Conservation (phyloP, 2,329 filamentous ascomycete species). For the Coniochaeta sp. region DNA sequence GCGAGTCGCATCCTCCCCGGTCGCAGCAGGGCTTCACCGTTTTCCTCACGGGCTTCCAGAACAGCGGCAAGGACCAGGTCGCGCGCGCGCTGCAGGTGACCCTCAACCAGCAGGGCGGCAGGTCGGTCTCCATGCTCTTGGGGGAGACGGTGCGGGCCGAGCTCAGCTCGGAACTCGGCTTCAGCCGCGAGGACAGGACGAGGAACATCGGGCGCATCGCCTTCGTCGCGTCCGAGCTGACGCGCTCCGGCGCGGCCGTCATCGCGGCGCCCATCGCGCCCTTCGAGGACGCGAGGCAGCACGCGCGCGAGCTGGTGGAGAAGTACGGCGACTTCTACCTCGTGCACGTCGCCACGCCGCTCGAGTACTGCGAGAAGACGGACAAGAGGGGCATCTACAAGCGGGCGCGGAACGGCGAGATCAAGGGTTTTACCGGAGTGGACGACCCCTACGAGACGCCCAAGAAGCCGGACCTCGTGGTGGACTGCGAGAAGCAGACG, state of each 20-base stretch:
- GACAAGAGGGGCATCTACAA: slow-evolving; percentile 89
- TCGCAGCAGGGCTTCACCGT: slow-evolving; percentile 93
- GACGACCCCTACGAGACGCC: slow-evolving; percentile 94
- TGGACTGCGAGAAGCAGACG: slow-evolving; percentile 78
- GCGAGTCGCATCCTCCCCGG: slow-evolving; percentile 91
- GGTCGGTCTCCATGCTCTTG: slow-evolving; percentile 86
- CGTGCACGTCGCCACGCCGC: slow-evolving; percentile 85
- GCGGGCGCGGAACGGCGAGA: slow-evolving; percentile 77
- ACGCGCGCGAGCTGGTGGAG: slow-evolving; percentile 78
- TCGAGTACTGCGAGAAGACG: slow-evolving; percentile 91
- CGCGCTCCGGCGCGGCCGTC: slow-evolving; percentile 84
- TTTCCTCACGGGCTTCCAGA: slow-evolving; percentile 95
- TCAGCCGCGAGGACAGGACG: slow-evolving; percentile 86
- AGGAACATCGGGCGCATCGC: slow-evolving; percentile 94
- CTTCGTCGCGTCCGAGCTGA: slow-evolving; percentile 93
- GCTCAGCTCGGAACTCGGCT: slow-evolving; percentile 90
- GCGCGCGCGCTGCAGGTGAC: slow-evolving; percentile 94
- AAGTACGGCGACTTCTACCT: slow-evolving; percentile 91
- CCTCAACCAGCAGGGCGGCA: slow-evolving; percentile 94
- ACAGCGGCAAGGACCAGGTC: slow-evolving; percentile 95
- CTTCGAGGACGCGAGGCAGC: slow-evolving; percentile 69
- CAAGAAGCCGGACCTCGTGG: slow-evolving; percentile 71
- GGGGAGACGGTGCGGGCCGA: slow-evolving; percentile 93
- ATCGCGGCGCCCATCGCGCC: slow-evolving; percentile 96
- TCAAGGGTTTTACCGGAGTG: slow-evolving; percentile 97